Conservation (phyloP, 164 flowering plant species). For the Vitis cinerea region DNA sequence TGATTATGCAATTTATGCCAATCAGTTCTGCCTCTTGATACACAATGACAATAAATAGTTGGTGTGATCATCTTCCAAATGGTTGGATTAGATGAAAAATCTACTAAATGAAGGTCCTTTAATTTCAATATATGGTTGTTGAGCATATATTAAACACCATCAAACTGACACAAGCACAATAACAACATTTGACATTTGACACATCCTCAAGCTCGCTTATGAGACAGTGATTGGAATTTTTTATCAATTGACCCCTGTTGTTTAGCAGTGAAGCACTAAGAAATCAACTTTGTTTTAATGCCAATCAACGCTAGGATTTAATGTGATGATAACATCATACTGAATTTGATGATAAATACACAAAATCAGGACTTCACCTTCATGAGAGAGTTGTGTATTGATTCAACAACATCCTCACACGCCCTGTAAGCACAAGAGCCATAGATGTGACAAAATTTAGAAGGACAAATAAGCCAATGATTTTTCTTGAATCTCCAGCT, state of each 20-base stretch:
- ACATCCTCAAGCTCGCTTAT: neutral
- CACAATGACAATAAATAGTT: neutral
- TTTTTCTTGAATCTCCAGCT: neutral
- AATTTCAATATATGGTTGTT: neutral
- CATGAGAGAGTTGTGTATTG: constrained; percentile 77
- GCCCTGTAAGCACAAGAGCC: constrained; percentile 55
- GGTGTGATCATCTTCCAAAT: too few relatives aligned
- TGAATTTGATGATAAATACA: neutral
- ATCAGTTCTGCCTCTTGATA: neutral
- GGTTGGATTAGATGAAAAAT: neutral
- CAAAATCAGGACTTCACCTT: constrained; percentile 49
- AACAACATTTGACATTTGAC: neutral
- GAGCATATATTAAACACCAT: neutral
- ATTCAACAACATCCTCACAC: constrained; percentile 93
- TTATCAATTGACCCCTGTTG: neutral
- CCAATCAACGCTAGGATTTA: neutral
- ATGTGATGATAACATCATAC: neutral
- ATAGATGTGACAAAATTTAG: constrained; percentile 3
- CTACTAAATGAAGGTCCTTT: constrained; percentile 1
- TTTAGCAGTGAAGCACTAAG: neutral
- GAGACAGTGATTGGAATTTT: neutral
- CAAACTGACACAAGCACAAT: neutral
- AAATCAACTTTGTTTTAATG: neutral
- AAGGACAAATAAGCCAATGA: constrained; percentile 2
- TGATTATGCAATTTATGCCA: neutral